A percentile compares a stretch with the other conserved stretches of the same genome.
phyloP scores from a whole-genome alignment of 2,329 filamentous ascomycete genomes.

The Corynespora cassiicola region DNA sequence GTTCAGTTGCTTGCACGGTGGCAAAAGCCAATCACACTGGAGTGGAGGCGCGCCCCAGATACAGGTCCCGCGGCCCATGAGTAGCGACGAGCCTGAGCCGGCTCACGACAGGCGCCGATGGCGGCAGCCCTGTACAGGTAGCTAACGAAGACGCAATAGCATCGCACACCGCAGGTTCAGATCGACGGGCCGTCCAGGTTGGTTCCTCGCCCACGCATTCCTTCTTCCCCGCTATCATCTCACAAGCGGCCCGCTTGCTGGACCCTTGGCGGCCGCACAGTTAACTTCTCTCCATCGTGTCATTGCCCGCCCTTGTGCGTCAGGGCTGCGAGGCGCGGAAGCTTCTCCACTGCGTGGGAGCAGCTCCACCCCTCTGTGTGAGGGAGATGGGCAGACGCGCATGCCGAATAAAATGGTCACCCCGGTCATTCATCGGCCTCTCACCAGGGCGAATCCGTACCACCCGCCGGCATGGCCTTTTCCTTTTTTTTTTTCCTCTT shows the following conservation, averaged over 20 bases:
- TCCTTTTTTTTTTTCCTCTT: no score
- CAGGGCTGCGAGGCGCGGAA: not conserved
- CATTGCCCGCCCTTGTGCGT: not conserved
- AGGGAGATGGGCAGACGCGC: constrained; percentile 4
- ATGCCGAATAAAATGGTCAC: constrained; percentile 15
- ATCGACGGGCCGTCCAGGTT: constrained; percentile 2
- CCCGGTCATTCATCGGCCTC: constrained; percentile 22
- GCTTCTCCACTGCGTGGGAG: constrained; percentile 2
- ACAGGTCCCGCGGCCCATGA: no score
- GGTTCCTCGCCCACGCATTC: no score
- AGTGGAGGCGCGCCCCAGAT: no score
- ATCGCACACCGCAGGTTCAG: no score
- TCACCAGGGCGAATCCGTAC: constrained; percentile 16
- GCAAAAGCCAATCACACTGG: no score
- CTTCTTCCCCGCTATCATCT: constrained; percentile 5
- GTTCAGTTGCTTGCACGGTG: no score
- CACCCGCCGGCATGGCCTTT: constrained; percentile 15
- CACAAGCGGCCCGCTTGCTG: constrained; percentile 7
- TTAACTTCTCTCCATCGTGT: constrained; percentile 1
- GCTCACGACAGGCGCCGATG: no score
- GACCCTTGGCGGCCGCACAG: constrained; percentile 7
- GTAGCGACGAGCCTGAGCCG: no score
- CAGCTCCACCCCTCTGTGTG: no score
- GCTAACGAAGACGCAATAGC: no score
- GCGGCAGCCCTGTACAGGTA: no score